These are phyloP conservation scores for Chlamydomonas sphaeroides DNA, from an alignment of 139 green algal species.

Conservation along the genomic window DNA sequence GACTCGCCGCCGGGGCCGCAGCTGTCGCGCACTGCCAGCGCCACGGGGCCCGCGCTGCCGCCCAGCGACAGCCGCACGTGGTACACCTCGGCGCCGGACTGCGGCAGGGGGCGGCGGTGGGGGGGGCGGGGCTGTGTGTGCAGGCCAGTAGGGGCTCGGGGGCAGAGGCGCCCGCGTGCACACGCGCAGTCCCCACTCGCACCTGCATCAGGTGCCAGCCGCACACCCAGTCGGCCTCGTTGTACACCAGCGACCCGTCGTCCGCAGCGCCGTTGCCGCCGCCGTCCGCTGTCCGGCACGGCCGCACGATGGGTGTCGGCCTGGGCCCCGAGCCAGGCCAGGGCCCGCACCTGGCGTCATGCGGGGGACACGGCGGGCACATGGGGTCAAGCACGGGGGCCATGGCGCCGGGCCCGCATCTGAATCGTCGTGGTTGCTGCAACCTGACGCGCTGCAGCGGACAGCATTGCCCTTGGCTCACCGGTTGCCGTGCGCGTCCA, in stretches of 20 bases:
- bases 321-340: conserved; percentile 18
- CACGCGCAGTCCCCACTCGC: no score
- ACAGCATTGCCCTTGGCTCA: conserved; percentile 18
- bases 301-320: conserved; percentile 47
- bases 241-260: conserved; percentile 30
- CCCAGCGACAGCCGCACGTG: conserved; percentile 48
- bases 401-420: no score
- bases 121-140: no score
- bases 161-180: no score
- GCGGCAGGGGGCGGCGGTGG: no score
- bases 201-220: conserved; percentile 52
- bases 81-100: conserved; percentile 52
- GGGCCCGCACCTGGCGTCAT: not conserved
- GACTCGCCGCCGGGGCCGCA: conserved; percentile 24
- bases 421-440: no score
- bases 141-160: no score
- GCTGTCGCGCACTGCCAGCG: conserved; percentile 25
- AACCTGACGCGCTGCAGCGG: no score
- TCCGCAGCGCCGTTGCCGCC: conserved; percentile 1
- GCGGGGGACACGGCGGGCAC: not conserved
- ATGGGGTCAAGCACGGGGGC: no score
- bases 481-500: conserved; percentile 69
- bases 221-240: conserved; percentile 27
- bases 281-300: conserved; percentile 27
- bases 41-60: conserved; percentile 37